phyloP scores from a whole-genome alignment of 2,329 filamentous ascomycete genomes.

The Phaeophleospora eucalypticola region DNA sequence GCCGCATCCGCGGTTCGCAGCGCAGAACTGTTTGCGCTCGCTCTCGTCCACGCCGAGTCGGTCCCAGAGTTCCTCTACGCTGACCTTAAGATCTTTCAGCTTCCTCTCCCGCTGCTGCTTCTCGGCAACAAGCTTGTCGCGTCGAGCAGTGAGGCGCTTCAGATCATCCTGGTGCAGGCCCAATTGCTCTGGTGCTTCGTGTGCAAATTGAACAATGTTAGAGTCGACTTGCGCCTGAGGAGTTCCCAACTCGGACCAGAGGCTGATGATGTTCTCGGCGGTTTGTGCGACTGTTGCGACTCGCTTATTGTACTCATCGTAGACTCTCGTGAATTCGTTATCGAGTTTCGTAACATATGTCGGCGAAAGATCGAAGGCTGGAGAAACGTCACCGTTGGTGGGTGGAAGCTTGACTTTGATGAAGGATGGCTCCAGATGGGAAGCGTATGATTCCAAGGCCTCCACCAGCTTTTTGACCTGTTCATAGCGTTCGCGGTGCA shows the following conservation, averaged over 20 bases:
- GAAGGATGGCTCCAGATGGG: conserved; percentile 86
- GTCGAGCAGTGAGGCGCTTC: conserved; percentile 63
- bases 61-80: conserved; percentile 85
- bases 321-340: conserved; percentile 86
- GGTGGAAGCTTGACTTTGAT: conserved; percentile 82
- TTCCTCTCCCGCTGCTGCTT: conserved; percentile 78
- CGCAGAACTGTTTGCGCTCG: conserved; percentile 81
- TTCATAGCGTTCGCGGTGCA: conserved; percentile 88
- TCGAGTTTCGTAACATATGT: conserved; percentile 84
- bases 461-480: conserved; percentile 94
- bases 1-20: conserved; percentile 84
- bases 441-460: conserved; percentile 92
- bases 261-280: conserved; percentile 80
- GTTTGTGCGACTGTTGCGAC: conserved; percentile 69
- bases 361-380: conserved; percentile 87
- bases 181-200: conserved; percentile 87
- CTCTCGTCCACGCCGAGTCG: conserved; percentile 77
- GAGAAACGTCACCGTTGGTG: conserved; percentile 70
- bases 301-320: conserved; percentile 90
- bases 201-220: conserved; percentile 81
- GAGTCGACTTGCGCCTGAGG: conserved; percentile 89
- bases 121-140: conserved; percentile 81
- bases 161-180: conserved; percentile 88
- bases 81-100: conserved; percentile 68
- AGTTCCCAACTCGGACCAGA: conserved; percentile 94